Evolutionary conservation across 108 stramenopile species (phyloP), one percentile per base, ranked within the genome.

Genomic region (Hondaea fermentalgiana): DNA sequence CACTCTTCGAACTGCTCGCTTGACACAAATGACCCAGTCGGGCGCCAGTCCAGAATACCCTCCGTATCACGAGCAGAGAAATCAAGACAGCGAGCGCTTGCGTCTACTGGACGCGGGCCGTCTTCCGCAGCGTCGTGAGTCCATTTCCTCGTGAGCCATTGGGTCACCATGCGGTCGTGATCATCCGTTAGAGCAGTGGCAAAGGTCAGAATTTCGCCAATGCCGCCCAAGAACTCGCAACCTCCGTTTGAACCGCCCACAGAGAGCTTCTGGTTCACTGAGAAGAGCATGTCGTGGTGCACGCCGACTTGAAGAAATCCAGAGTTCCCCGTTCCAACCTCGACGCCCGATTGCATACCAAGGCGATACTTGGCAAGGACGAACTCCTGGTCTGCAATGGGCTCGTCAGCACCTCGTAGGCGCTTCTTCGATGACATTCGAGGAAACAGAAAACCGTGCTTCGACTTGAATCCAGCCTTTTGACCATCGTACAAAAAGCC

Each of bases 201-300:
- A 83, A 83, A 83, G 8, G 76, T 28, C 49, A 83, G 19, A 12
- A 83, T 43, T 45, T 83, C 76, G 3, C 76, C 76, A 83, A 83
- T 83, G 16, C 76, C 76, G 76, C 76, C 76, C 44, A 16, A 21
- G 51, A 83, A 83, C 76, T 83, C 76, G 51, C 76, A 83, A 23
- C 49, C 76, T 12, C 76, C 76, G 49, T 83, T 83, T 35, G 76
- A 45, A 6, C 76, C 76, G 51, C 76, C 76, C 19, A 83, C 6
- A 23, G 76, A 83, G 25, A 83, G 76, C 45, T 53, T 53, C 76
- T 83, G 6, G 51, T 83, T 83, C 23, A 35, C 23, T 12, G 76
- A 83, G 28, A 83, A 83, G 49, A 83, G 45, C n/a, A 28, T 6
- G 3, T 83, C 76, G 28, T 83, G 76, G 51, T 53, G 49, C n/a